Conservation (phyloP, 2,329 filamentous ascomycete genomes). For the Diaporthe destruens region DNA sequence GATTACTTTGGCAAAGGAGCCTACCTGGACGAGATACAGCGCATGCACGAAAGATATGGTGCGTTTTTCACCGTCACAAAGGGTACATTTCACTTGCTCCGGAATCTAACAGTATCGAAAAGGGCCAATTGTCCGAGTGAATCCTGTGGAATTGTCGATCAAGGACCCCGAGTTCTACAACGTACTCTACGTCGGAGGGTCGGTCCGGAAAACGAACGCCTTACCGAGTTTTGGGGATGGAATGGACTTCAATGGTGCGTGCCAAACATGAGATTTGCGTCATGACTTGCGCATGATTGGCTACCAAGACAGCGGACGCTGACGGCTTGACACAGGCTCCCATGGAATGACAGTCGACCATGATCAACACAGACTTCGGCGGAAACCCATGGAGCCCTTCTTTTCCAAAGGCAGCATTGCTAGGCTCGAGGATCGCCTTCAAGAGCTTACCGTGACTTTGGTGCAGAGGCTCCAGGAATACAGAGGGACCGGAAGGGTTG, state of each 20-base stretch:
- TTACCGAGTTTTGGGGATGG: conserved; percentile 37
- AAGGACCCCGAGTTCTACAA: conserved; percentile 49
- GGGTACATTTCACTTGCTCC: too few species aligned
- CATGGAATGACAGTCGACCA: conserved; percentile 18
- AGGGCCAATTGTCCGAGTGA: conserved; percentile 52
- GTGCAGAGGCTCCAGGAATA: neutral
- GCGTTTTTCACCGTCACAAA: too few species aligned
- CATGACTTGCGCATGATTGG: too few species aligned
- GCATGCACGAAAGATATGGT: conserved; percentile 53
- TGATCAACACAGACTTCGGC: conserved; percentile 12
- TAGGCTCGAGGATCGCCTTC: neutral
- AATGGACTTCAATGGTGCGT: conserved; percentile 39
- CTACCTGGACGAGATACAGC: conserved; percentile 49
- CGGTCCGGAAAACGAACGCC: conserved; percentile 33
- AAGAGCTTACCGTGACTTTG: neutral
- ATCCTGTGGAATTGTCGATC: conserved; percentile 49
- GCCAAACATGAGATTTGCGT: too few species aligned
- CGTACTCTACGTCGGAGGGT: conserved; percentile 45
- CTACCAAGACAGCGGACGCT: neutral
- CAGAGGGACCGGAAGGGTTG: neutral
- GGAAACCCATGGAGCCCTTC: conserved; percentile 30
- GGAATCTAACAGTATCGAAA: neutral
- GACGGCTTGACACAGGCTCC: neutral
- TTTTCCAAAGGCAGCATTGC: conserved; percentile 10
- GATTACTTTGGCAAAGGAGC: conserved; percentile 44